Base-by-base conservation (phyloP, 2,329 filamentous ascomycete genomes). In the Colletotrichum tropicale region DNA sequence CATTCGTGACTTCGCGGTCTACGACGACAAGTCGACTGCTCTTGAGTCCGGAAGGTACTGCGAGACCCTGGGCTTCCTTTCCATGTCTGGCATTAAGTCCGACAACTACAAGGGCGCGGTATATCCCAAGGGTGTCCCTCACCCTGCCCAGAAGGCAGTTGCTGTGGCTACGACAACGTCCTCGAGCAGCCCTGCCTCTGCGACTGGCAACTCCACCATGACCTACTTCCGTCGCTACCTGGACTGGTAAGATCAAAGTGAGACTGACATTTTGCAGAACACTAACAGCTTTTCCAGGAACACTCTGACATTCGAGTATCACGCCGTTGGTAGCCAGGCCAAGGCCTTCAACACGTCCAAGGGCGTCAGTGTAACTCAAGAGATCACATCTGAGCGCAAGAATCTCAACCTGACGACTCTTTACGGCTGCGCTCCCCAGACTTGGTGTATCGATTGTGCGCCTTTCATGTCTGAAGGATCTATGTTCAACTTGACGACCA, bases 41-140 rank as follows among this genome's bases (percentile, higher is more conserved):
- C 85, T 94, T 10, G 92, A 93, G 78, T 91, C 91, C 4, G 92
- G 91, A 8, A 88, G 91, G 68, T 94, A 93, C 82, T 94, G 92
- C 80, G 92, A 94, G 83, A 94, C 92, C 3, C 85, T 94, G 1
- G 92, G 92, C 28, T 94, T 91, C 90, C 81, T 93, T 26, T 89
- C 91, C n/a, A 89, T 94, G 84, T 89, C 88, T 66, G 92, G 92
- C 18, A 89, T 94, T 78, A 81, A 88, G 68, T 85, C 83, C 1
- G 82, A 81, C 38, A 87, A 86, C 68, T 87, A 80, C 77, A 79
- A 77, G 7, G 85, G 86, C 10, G 78, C 81, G 34, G 66, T 78
- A 16, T 84, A 84, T 18, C 84, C 86, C 8, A 79, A 76, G 52
- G 85, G 85, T 24, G 85, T 86, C 16, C 78, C 82, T 12, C 83